Base-by-base conservation (phyloP, 306 rosid species). In the Glycyrrhiza uralensis region DNA sequence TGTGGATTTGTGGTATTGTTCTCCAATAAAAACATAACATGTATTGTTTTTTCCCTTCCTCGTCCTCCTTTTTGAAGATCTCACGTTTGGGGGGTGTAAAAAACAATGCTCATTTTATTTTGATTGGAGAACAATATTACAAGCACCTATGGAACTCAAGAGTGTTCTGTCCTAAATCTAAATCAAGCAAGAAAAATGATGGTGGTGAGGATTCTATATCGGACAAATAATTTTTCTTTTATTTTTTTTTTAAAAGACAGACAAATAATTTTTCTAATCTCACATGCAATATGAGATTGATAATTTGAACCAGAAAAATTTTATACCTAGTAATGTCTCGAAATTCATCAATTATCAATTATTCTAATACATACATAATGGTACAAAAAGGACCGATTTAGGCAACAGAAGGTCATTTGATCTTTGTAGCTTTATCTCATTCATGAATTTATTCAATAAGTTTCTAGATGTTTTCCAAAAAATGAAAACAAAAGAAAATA, bases 361-460 rank as follows among this genome's bases (percentile, higher is more conserved):
- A 6, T 49, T 49, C 11, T 19, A 28, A 29, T 32, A 66, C 30
- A 59, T 8, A 17, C 30, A 59, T 8, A 17, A 20, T 15, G 1
- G 15, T 58, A 65, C 28, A 76, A 45, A 57, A n/a, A n/a, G n/a
- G n/a, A n/a, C n/a, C n/a, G n/a, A 61, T 62, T 51, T 69, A 52
- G 12, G 45, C 8, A 54, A n/a, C n/a, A n/a, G n/a, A 63, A 38
- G 60, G 30, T 35, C 57, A 62, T 23, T 38, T 23, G 32, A 70
- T 75, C 60, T 39, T 39, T 54, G 65, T 22, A 57, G 18, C 60
- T 24, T 65, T 69, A 45, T 36, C 60, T 56, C 26, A 19, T 70
- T 39, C 6, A 41, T 39, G 12, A 50, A 47, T 20, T 46, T 7
- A 64, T 17, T 45, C 64, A 46, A n/a, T n/a, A n/a, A n/a, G n/a